A percentile compares a stretch with the other conserved stretches of the same genome.
These are phyloP conservation scores for Lecanosticta acicola DNA, from an alignment of 2,329 filamentous ascomycete genomes.

Conservation along the genomic window DNA sequence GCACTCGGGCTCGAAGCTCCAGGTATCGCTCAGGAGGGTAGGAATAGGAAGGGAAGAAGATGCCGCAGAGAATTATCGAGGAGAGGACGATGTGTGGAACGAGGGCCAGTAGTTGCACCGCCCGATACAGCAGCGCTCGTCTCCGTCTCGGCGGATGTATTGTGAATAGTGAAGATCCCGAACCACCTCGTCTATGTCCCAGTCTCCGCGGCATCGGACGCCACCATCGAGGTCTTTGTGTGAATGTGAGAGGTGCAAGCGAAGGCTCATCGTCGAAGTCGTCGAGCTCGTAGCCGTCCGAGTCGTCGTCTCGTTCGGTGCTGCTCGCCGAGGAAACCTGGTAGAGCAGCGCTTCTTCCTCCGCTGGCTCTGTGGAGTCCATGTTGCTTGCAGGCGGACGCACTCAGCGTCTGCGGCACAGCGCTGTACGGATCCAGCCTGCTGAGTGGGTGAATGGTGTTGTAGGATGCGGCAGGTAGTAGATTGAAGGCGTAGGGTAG, in stretches of 20 bases:
- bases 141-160: constrained; percentile 15
- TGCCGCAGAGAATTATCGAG: constrained; percentile 39
- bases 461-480: not conserved
- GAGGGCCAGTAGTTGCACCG: constrained; percentile 12
- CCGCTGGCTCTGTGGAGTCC: constrained; percentile 6
- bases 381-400: not conserved
- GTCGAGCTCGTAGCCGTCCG: constrained; percentile 11
- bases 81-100: constrained; percentile 15
- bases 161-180: constrained; percentile 7
- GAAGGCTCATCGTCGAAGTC: constrained; percentile 11
- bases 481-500: not conserved
- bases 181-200: constrained; percentile 6
- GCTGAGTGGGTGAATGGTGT: not conserved
- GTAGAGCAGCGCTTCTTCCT: constrained; percentile 13
- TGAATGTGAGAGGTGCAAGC: constrained; percentile 4
- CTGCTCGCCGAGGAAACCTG: constrained; percentile 9
- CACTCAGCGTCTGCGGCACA: not conserved
- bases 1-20: constrained; percentile 35
- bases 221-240: constrained; percentile 9
- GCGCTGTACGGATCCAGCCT: not conserved
- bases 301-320: constrained; percentile 10
- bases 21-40: constrained; percentile 49
- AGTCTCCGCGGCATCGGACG: not conserved
- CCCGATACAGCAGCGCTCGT: constrained; percentile 13
- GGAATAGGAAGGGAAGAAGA: constrained; percentile 54